phyloP scores from a whole-genome alignment of 2,329 filamentous ascomycete genomes.

The Mycosphaerella sp. region DNA sequence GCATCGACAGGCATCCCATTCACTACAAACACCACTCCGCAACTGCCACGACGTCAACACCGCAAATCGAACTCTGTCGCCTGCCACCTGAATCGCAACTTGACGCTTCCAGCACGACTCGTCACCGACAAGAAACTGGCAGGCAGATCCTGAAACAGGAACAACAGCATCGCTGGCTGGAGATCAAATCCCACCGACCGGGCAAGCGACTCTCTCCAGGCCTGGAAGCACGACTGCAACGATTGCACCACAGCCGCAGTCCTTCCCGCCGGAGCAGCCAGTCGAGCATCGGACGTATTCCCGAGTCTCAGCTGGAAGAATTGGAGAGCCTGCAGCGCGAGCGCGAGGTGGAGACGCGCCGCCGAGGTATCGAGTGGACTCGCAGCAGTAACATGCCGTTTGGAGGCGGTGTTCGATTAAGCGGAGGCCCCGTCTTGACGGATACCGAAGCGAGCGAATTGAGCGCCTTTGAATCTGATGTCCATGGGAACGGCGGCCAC shows the following conservation, averaged over 20 bases:
- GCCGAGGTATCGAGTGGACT: constrained; percentile 62
- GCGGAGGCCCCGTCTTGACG: constrained; percentile 30
- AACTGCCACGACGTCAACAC: not conserved
- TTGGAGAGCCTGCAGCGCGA: constrained; percentile 60
- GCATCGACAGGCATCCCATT: constrained; percentile 4
- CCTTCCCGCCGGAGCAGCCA: constrained; percentile 11
- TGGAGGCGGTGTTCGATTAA: constrained; percentile 29
- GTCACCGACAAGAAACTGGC: constrained; percentile 8
- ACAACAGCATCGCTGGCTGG: constrained; percentile 8
- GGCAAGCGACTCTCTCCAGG: constrained; percentile 35
- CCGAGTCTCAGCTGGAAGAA: constrained; percentile 62
- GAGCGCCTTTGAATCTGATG: constrained; percentile 6
- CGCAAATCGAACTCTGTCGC: not conserved
- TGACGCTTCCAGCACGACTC: not conserved
- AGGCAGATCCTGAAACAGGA: constrained; percentile 28
- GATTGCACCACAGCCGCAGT: constrained; percentile 37
- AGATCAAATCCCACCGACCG: constrained; percentile 25
- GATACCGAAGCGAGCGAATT: constrained; percentile 32
- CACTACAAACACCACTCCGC: not conserved
- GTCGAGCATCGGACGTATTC: constrained; percentile 56
- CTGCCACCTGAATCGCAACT: not conserved
- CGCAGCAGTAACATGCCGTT: constrained; percentile 34
- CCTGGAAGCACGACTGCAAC: constrained; percentile 41
- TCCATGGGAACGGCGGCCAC: not conserved
- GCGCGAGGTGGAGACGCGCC: constrained; percentile 50